Base-by-base conservation (phyloP, 2,329 filamentous ascomycete genomes). In the Diaporthe nobilis region DNA sequence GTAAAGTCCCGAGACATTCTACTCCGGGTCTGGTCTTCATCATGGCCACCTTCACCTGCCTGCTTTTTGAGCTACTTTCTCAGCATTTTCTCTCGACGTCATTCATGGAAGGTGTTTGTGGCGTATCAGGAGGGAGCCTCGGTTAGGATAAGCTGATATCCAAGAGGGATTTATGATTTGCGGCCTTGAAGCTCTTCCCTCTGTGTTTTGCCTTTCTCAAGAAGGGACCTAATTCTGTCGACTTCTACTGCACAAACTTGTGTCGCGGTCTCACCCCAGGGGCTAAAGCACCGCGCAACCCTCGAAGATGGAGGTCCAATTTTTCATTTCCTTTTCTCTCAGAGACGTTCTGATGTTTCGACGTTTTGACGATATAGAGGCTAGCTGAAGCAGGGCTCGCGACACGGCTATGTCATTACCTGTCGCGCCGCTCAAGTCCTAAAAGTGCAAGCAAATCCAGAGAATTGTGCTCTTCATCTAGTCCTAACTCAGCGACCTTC, bases 401-500 rank as follows among this genome's bases (percentile, higher is more conserved):
- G 34, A 42, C 22, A 22, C 9, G 65, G 49, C 34, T n/a, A 55
- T 55, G 65, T 20, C 71, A 65, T 60, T 49, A 73, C 49, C 25
- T 44, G 25, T 71, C 47, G 42, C 68, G 58, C 71, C 44, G 73
- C 71, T 84, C 79, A 72, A 92, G 84, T 0, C 86, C 88, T 57
- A 93, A 81, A 68, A 90, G 82, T 3, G 82, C 80, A 71, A 92
- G 86, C 70, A 93, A 77, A 79, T 91, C 84, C 81, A 82, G 81
- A 31, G 80, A 80, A 71, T 86, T 85, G 49, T 85, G 83, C 61
- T 93, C 91, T 42, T 90, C 86, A 77, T 94, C 91, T 31, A 94
- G 85, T 4, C 92, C 93, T 82, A 94, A 87, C 71, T 92, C 90
- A 31, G 91, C 93, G 72, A 95, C 91, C 77, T 89, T 88, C 81